Conservation (phyloP, 306 rosid species). For the Lathyrus aphaca region DNA sequence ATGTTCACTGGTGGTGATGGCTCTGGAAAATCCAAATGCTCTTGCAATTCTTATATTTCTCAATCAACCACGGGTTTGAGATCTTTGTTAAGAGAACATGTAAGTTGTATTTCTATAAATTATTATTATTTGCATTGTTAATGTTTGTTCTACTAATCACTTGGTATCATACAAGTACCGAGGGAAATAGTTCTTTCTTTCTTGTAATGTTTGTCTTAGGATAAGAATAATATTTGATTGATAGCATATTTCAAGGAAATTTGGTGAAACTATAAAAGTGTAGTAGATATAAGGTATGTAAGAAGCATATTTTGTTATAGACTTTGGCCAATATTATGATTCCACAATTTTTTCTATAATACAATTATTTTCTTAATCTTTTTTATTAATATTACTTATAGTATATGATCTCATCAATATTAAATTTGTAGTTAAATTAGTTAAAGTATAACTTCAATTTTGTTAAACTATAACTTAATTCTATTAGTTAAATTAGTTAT, state of each 20-base stretch:
- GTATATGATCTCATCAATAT: too few relatives aligned
- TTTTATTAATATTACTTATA: too few relatives aligned
- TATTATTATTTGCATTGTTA: constrained; percentile 23
- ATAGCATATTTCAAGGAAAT: constrained; percentile 30
- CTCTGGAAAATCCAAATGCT: too few relatives aligned
- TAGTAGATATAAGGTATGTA: constrained; percentile 10
- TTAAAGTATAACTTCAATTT: too few relatives aligned
- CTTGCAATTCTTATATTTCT: too few relatives aligned
- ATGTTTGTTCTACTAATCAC: neutral
- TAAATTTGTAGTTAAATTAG: too few relatives aligned
- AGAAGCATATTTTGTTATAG: neutral
- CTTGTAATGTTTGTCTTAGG: constrained; percentile 8
- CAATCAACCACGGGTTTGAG: constrained; percentile 83
- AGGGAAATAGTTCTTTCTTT: neutral
- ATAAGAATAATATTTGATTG: constrained; percentile 23
- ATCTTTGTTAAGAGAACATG: constrained; percentile 76
- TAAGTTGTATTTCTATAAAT: constrained; percentile 45
- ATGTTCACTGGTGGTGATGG: too few relatives aligned
- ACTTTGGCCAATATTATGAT: constrained; percentile 1
- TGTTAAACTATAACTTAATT: too few relatives aligned
- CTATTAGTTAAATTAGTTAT: too few relatives aligned
- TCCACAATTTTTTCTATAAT: too few relatives aligned
- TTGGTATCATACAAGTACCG: constrained; percentile 1
- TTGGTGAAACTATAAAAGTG: constrained; percentile 7
- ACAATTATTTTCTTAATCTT: too few relatives aligned